Base-by-base conservation (phyloP, 164 flowering plant species). In the Piper longum region DNA sequence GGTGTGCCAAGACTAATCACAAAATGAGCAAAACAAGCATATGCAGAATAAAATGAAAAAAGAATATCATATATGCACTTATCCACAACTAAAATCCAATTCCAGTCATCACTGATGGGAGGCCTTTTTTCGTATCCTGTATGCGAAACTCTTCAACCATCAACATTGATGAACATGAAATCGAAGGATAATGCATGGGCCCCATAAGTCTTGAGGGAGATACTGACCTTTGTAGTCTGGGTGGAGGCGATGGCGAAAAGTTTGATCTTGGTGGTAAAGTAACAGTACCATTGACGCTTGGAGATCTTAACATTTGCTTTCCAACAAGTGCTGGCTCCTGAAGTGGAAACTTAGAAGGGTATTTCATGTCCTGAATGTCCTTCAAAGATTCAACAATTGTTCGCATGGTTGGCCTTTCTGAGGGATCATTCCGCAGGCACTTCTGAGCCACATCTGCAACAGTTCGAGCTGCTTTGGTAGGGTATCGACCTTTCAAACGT, bases 361-460 rank as follows among this genome's bases (percentile, higher is more conserved):
- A 74, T 71, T 85, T 90, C 80, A 93, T 75, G 66, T 90, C 95
- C 72, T 90, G 97, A 57, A 93, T 76, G 56, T 70, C 64, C 73
- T 81, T 87, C 43, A 93, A 88, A 67, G 80, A 75, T 59, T 90
- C 89, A 1, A 81, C 89, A 4, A 93, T 72, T 9, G 73, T 80
- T 76, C 97, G 78, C 95, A 88, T 93, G 4, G 95, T 93, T 18
- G 99, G 99, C 66, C 99, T 75, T 57, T 83, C 96, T 3, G 84
- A 83, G 36, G 97, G 95, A 26, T 93, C 97, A 67, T 75, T 85
- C 54, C 83, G 92, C 18, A 90, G 95, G 67, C 99, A 93, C 73
- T 76, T 76, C 56, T 82, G 83, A 17, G 90, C 92, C 61, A 90
- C 72, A 68, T 87, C 89, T 56, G 96, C 96, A 18, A 93, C 82